phyloP scores from a whole-genome alignment of 2,329 filamentous ascomycete genomes.

The Talaromyces sp. region DNA sequence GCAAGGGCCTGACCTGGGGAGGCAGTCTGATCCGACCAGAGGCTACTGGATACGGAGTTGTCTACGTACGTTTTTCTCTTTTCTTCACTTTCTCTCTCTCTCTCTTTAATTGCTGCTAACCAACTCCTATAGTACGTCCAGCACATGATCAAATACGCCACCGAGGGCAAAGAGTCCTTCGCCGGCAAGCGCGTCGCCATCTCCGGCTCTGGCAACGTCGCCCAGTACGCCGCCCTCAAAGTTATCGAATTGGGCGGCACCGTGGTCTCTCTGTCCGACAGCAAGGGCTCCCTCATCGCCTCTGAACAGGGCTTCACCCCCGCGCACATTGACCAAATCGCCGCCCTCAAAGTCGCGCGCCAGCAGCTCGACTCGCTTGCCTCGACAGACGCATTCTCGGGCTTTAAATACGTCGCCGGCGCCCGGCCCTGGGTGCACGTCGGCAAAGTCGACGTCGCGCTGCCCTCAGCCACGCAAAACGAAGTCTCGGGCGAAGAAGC shows the following conservation, averaged over 20 bases:
- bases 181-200: constrained; percentile 90
- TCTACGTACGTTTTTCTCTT: constrained; percentile 59
- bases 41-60: constrained; percentile 92
- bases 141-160: constrained; percentile 89
- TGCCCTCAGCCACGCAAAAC: constrained; percentile 95
- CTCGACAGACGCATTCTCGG: constrained; percentile 49
- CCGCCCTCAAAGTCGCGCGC: constrained; percentile 79
- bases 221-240: constrained; percentile 95
- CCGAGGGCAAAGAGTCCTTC: constrained; percentile 73
- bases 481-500: constrained; percentile 93
- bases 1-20: constrained; percentile 91
- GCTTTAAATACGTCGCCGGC: constrained; percentile 81
- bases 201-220: constrained; percentile 95
- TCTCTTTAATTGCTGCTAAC: neutral
- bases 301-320: constrained; percentile 59
- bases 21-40: constrained; percentile 91
- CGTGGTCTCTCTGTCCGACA: constrained; percentile 91
- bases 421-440: constrained; percentile 89
- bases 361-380: constrained; percentile 73
- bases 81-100: neutral
- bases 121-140: constrained; percentile 62
- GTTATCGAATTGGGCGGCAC: constrained; percentile 91
- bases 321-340: constrained; percentile 74
- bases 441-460: constrained; percentile 81
- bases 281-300: constrained; percentile 76